A percentile compares a stretch with the other conserved stretches of the same genome.
phyloP scores from a whole-genome alignment of 192 early-diverging fungal genomes.

The Gonapodya sp. region DNA sequence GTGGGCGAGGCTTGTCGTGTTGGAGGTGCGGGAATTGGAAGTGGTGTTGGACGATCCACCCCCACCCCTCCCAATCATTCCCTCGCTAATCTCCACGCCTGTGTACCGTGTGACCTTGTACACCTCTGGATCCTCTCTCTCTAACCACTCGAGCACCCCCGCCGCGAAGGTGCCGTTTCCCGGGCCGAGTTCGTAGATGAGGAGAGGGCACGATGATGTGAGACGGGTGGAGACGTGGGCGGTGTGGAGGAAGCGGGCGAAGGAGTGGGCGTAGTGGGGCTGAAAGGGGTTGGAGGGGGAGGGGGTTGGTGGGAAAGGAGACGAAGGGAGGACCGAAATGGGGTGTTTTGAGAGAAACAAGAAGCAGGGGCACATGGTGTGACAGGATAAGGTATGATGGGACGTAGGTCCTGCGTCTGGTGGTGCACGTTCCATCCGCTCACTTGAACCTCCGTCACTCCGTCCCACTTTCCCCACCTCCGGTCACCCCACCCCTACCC shows the following conservation, averaged over 20 bases:
- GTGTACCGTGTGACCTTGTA: slow-evolving; percentile 73
- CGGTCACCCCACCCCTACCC: no score
- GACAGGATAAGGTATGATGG: no score
- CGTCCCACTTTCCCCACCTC: no score
- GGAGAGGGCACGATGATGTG: slow-evolving; percentile 37
- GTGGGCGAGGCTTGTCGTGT: slow-evolving; percentile 12
- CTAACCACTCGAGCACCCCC: slow-evolving; percentile 84
- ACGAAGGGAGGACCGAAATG: slow-evolving; percentile 61
- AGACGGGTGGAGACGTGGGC: slow-evolving; percentile 53
- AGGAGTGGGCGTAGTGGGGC: slow-evolving; percentile 86
- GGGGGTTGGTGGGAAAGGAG: slow-evolving; percentile 79
- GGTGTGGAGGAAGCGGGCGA: slow-evolving; percentile 78
- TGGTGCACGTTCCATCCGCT: no score
- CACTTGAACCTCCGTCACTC: no score
- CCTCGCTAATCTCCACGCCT: slow-evolving; percentile 94
- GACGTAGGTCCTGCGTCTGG: no score
- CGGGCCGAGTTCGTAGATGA: slow-evolving; percentile 91
- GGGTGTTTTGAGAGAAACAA: background rate
- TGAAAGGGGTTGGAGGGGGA: slow-evolving; percentile 28
- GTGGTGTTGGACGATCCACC: background rate
- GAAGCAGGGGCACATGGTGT: background rate
- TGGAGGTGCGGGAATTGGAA: background rate
- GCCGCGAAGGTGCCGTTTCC: slow-evolving; percentile 94
- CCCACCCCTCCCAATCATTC: slow-evolving; percentile 62
- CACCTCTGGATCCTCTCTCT: slow-evolving; percentile 62